Evolutionary conservation across 2,329 filamentous ascomycete species (phyloP).

Genomic region (Boeremia exigua): DNA sequence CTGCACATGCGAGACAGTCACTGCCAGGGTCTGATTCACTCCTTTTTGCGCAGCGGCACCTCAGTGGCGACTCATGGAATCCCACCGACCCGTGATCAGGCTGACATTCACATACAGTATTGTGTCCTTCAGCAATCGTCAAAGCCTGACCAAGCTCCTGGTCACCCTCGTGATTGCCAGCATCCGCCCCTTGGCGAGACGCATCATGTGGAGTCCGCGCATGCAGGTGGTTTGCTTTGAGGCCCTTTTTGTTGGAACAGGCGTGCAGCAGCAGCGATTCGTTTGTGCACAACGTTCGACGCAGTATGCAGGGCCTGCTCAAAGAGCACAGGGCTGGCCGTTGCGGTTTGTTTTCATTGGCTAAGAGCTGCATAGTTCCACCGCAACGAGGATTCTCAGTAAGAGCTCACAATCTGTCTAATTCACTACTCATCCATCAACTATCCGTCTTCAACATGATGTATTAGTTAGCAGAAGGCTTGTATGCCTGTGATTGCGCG

Average conservation of each 20-base stretch:
- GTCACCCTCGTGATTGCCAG: conserved; percentile 16
- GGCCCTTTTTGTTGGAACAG: conserved; percentile 25
- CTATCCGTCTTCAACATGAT: background rate
- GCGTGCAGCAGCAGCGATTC: conserved; percentile 13
- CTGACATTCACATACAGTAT: conserved; percentile 33
- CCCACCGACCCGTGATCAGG: conserved; percentile 27
- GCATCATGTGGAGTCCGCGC: conserved; percentile 18
- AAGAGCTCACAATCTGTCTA: background rate
- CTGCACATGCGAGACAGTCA: conserved; percentile 31
- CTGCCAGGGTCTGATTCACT: conserved; percentile 41
- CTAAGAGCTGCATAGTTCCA: background rate
- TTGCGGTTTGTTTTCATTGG: background rate
- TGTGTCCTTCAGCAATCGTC: conserved; percentile 1
- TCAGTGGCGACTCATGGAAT: conserved; percentile 43
- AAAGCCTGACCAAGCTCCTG: conserved; percentile 25
- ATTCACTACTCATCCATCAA: background rate
- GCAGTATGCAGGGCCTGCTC: conserved; percentile 2
- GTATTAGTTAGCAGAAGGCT: conserved; percentile 69
- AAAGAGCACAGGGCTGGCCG: background rate
- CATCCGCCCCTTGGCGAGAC: conserved; percentile 11
- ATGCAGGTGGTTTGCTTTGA: conserved; percentile 27
- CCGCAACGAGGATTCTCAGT: background rate
- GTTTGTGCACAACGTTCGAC: conserved; percentile 18
- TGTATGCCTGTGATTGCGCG: conserved; percentile 70
- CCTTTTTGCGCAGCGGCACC: conserved; percentile 26